Evolutionary conservation across 805 yeast species (phyloP), one percentile per base, ranked within the genome.

Genomic region (Pichia membranifaciens): DNA sequence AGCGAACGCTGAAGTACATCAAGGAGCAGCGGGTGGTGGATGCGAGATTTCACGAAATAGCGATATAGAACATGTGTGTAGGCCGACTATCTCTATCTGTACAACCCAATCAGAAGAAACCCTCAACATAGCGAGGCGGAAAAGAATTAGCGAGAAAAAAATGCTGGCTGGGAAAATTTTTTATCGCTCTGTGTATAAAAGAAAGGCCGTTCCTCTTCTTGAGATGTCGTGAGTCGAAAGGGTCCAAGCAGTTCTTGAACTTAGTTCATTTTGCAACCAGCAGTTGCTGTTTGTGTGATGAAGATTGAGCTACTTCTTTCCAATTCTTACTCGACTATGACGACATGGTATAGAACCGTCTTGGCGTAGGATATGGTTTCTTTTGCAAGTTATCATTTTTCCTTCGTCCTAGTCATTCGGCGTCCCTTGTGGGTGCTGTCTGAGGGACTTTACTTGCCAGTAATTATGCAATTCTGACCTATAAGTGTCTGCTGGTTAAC

Each of bases 301-400:
- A 64, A 51, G 58, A 45, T 23, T 53, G 65, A 75, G 86, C 79
- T 73, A 70, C 89, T 84, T 84, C 90, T 84, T 84, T 84, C 90
- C 89, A 85, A 79, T 87, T 82, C 68, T 87, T 76, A 87, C 80
- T 79, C 90, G 93, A 84, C 90, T 82, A 82, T 84, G 93, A 84
- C 88, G 90, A 84, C 81, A 79, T 75, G 89, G 88, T 76, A 74
- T 78, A 76, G 62, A 75, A 71, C 60, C 61, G 78, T 69, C 65
- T 64, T 59, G 55, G 60, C 47, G 50, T 36, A 51, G 48, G 57
- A 59, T 60, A 59, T 57, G 50, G 37, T 16, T 44, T 42, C 59
- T 54, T 36, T 62, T 59, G 60, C 65, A 60, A 47, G 64, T 47
- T 41, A 35, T 58, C 62, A 60, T 65, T 57, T 67, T 64, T 64